Evolutionary conservation across 495 filamentous ascomycete species (phyloP).

Genomic region (Cercophora samala): DNA sequence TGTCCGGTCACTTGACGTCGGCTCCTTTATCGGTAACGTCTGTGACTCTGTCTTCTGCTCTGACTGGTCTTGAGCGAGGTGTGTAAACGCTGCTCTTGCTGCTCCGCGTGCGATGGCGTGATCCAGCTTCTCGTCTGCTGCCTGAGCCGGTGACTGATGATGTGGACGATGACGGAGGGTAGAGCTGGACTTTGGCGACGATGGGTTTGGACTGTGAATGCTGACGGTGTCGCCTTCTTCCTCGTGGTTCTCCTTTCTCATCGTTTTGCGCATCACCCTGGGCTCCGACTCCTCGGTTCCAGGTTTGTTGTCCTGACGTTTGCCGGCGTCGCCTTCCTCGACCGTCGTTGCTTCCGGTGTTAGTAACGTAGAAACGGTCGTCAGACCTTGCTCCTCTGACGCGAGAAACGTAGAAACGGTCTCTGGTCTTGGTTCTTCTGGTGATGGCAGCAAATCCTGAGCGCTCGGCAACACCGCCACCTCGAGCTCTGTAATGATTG

Average conservation of each 20-base stretch:
- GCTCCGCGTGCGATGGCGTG: constrained; percentile 31
- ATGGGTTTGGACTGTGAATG: constrained; percentile 3
- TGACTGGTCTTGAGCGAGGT: constrained; percentile 1
- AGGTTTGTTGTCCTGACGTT: background rate
- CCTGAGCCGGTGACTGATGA: constrained; percentile 1
- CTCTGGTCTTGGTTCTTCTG: constrained; percentile 21
- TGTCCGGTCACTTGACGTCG: background rate
- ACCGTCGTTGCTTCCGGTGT: constrained; percentile 11
- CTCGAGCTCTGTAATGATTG: background rate
- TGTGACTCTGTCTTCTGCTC: background rate
- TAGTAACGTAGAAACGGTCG: constrained; percentile 28
- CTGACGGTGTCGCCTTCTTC: constrained; percentile 1
- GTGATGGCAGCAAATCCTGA: background rate
- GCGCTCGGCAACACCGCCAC: background rate
- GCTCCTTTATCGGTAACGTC: constrained; percentile 3
- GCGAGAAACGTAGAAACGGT: constrained; percentile 30
- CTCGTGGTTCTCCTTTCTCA: constrained; percentile 17
- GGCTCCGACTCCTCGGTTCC: background rate
- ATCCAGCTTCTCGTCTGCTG: constrained; percentile 12
- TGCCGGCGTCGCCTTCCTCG: background rate
- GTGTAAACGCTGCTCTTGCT: constrained; percentile 27
- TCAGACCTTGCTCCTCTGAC: background rate
- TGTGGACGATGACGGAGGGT: constrained; percentile 3
- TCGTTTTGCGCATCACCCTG: constrained; percentile 30
- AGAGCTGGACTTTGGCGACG: constrained; percentile 27